Evolutionary conservation across 169 alveolate species (phyloP).

Genomic region (Plasmodium malariae): DNA sequence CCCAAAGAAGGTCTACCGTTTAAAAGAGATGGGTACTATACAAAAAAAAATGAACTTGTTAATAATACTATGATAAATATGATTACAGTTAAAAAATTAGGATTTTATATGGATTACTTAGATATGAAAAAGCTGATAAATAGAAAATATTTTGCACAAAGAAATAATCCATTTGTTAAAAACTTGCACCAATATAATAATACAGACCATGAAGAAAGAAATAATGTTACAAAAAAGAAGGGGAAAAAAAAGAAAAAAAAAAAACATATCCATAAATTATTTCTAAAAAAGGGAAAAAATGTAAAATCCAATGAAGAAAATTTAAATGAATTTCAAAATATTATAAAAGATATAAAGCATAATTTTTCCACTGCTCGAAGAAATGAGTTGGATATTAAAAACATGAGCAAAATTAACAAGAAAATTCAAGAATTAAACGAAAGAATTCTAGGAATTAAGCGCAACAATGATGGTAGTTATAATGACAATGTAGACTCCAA

Average conservation of each 20-base stretch:
- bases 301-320: conserved; percentile 59
- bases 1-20: conserved; percentile 77
- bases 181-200: conserved; percentile 18
- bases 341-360: conserved; percentile 33
- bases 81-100: conserved; percentile 70
- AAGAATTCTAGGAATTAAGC: not conserved
- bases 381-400: conserved; percentile 15
- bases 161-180: conserved; percentile 15
- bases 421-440: conserved; percentile 27
- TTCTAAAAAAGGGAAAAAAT: conserved; percentile 28
- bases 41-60: conserved; percentile 62
- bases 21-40: conserved; percentile 75
- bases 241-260: conserved; percentile 22
- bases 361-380: conserved; percentile 9
- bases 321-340: conserved; percentile 47
- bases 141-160: conserved; percentile 17
- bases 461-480: not conserved
- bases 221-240: not conserved
- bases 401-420: conserved; percentile 16
- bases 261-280: not conserved
- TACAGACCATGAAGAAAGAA: not conserved
- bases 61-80: conserved; percentile 77
- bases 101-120: conserved; percentile 65
- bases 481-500: conserved; percentile 1
- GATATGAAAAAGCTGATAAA: conserved; percentile 70